These are phyloP conservation scores for Bombardia bombarda DNA, from an alignment of 495 filamentous ascomycete species.

Conservation along the genomic window DNA sequence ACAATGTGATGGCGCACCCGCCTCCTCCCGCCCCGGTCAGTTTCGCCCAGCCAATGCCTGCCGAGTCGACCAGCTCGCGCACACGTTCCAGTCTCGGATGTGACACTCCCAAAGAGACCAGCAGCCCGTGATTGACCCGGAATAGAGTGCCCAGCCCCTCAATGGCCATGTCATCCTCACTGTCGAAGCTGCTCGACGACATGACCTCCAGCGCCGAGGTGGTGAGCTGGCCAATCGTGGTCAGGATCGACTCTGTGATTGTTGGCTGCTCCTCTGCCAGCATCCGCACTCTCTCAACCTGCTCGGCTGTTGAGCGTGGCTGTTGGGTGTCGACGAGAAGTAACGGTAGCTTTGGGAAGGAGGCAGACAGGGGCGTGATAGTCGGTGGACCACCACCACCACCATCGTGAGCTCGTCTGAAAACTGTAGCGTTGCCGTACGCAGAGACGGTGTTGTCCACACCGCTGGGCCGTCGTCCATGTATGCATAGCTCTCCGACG, in stretches of 20 bases:
- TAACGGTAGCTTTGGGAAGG: conserved; percentile 84
- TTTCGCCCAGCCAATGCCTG: conserved; percentile 91
- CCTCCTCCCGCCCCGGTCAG: conserved; percentile 92
- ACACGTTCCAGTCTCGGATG: conserved; percentile 90
- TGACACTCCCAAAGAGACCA: conserved; percentile 83
- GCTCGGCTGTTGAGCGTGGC: conserved; percentile 67
- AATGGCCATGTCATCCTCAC: conserved; percentile 47
- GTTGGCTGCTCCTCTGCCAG: conserved; percentile 61
- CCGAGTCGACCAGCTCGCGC: conserved; percentile 80
- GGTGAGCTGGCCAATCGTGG: conserved; percentile 76
- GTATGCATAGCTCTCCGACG: conserved; percentile 92
- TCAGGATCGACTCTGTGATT: conserved; percentile 68
- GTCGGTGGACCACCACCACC: conserved; percentile 69
- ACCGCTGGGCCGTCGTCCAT: conserved; percentile 90
- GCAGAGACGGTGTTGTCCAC: conserved; percentile 97
- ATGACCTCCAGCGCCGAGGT: conserved; percentile 64
- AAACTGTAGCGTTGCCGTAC: conserved; percentile 86
- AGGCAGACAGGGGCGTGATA: conserved; percentile 68
- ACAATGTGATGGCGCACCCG: conserved; percentile 85
- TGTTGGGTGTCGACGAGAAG: conserved; percentile 83
- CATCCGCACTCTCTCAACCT: conserved; percentile 77
- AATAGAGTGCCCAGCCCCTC: conserved; percentile 74
- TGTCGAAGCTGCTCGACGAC: conserved; percentile 52
- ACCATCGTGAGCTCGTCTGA: conserved; percentile 68
- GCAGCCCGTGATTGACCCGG: conserved; percentile 84